phyloP scores from a whole-genome alignment of 2,329 filamentous ascomycete genomes.

The Zymoseptoria brevis region DNA sequence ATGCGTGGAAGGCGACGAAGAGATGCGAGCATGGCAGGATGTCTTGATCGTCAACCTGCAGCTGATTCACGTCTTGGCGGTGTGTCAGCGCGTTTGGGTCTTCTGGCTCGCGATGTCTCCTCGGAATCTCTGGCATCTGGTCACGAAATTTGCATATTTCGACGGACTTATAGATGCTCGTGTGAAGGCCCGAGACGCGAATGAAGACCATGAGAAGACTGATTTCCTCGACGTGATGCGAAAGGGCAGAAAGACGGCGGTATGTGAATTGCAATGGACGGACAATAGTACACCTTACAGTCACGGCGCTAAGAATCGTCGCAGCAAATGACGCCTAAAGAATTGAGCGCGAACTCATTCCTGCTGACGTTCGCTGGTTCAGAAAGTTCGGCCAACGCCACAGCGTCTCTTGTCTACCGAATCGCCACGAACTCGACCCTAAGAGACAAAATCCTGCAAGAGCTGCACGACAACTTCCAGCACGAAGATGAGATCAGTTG shows the following conservation, averaged over 20 bases:
- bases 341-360: not conserved
- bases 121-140: not conserved
- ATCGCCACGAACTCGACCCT: not conserved
- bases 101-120: not conserved
- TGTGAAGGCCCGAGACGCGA: not conserved
- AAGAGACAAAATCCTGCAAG: not conserved
- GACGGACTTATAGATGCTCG: not conserved
- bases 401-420: not conserved
- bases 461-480: slow-evolving; percentile 5
- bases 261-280: not conserved
- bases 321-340: not conserved
- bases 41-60: not conserved
- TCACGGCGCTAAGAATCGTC: not conserved
- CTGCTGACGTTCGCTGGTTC: not conserved
- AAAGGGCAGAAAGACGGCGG: not conserved
- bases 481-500: not conserved
- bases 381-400: not conserved
- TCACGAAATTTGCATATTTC: not conserved
- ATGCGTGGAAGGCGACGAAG: not conserved
- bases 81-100: not conserved
- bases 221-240: not conserved
- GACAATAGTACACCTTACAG: not conserved
- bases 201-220: not conserved
- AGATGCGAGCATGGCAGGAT: not conserved
- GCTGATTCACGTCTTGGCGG: not conserved